Conservation (phyloP, 2,329 filamentous ascomycete genomes). For the Cercospora beticola region DNA sequence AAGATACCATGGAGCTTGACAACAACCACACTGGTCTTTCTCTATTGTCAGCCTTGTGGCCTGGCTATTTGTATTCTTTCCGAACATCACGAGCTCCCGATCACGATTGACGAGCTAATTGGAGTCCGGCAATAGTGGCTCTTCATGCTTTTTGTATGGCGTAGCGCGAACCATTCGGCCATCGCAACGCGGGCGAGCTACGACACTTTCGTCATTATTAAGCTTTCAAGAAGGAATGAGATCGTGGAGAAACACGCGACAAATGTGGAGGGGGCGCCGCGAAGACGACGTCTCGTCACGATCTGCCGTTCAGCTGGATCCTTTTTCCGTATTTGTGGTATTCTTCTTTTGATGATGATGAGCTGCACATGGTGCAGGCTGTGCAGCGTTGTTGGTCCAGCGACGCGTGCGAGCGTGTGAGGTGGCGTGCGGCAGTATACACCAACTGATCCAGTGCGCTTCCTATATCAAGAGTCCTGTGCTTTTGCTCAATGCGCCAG, state of each 20-base stretch:
- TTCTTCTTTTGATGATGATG: not conserved
- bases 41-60: not conserved
- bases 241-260: not conserved
- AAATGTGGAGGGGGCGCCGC: not conserved
- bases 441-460: not conserved
- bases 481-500: too few species aligned
- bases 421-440: not conserved
- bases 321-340: not conserved
- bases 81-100: not conserved
- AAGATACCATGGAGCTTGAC: not conserved
- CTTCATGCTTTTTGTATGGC: not conserved
- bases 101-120: not conserved
- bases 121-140: not conserved
- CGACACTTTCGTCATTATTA: not conserved
- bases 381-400: not conserved
- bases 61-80: not conserved
- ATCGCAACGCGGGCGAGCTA: not conserved
- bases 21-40: not conserved
- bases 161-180: not conserved
- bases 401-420: not conserved
- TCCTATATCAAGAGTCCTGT: not conserved
- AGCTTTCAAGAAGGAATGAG: not conserved
- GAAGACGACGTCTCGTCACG: not conserved
- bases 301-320: not conserved
- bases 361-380: not conserved